These are phyloP conservation scores for Leishmania mexicana DNA, from an alignment of 208 protist species.

Conservation along the genomic window DNA sequence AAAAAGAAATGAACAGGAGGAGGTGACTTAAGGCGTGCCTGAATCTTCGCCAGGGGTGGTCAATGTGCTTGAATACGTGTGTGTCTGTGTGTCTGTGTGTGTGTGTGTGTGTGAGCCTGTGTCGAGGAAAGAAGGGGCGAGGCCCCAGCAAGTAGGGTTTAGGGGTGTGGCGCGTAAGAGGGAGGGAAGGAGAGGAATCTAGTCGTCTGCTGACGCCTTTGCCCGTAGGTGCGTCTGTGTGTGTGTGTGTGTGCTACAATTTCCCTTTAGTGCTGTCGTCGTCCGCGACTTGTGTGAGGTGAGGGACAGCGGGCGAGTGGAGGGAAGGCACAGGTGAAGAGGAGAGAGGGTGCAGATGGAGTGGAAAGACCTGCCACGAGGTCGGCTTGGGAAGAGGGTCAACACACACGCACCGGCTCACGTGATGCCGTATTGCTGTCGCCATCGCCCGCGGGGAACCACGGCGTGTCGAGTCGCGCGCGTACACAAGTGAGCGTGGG, in stretches of 20 bases:
- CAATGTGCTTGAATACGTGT: neutral
- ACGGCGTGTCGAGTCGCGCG: neutral
- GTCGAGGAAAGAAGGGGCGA: neutral
- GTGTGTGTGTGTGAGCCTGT: neutral
- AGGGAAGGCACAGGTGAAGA: neutral
- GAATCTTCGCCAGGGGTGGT: neutral
- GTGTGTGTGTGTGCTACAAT: neutral
- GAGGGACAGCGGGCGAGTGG: neutral
- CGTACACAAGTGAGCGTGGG: neutral
- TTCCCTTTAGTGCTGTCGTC: neutral
- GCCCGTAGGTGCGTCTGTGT: neutral
- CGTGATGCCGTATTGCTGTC: neutral
- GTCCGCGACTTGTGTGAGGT: neutral
- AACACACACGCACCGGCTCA: neutral
- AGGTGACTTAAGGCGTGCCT: neutral
- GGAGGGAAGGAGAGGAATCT: neutral
- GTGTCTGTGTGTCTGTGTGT: neutral
- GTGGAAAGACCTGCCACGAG: neutral
- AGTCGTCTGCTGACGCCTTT: neutral
- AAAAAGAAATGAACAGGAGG: neutral
- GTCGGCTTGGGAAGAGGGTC: neutral
- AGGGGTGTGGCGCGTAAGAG: constrained; percentile 10
- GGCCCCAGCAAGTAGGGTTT: neutral
- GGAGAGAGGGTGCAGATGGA: neutral
- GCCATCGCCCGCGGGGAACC: neutral